These are phyloP conservation scores for Apiospora rasikravindrae DNA, from an alignment of 2,329 filamentous ascomycete genomes.

Conservation along the genomic window DNA sequence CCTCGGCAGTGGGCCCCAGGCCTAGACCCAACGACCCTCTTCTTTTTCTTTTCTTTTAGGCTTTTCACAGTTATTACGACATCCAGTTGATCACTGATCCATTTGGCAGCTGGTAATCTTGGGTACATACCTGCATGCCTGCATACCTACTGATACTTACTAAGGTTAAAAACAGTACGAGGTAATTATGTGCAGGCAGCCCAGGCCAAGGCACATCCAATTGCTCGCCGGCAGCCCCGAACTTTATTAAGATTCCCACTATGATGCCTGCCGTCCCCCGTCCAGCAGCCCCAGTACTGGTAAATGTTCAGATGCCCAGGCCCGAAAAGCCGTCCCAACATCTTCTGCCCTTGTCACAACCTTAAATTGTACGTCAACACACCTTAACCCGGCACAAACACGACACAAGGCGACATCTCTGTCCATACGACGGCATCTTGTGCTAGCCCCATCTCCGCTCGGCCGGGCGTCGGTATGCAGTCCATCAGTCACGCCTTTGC, in stretches of 20 bases:
- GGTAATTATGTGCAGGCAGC: not conserved
- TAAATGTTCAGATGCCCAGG: not conserved
- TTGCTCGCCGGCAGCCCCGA: not conserved
- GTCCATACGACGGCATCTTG: not conserved
- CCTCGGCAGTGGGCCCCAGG: not conserved
- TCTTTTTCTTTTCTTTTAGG: not conserved
- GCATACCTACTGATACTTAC: too few relatives aligned
- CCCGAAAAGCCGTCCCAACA: not conserved
- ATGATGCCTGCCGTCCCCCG: not conserved
- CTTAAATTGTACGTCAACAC: not conserved
- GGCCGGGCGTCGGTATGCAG: not conserved
- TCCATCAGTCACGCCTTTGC: conserved; percentile 6
- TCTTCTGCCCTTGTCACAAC: conserved; percentile 10
- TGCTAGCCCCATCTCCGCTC: not conserved
- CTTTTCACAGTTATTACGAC: not conserved
- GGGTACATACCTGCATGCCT: too few relatives aligned
- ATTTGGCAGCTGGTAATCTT: too few relatives aligned
- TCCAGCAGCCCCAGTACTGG: not conserved
- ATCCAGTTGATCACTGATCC: not conserved
- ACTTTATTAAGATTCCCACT: not conserved
- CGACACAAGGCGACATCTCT: not conserved
- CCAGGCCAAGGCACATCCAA: not conserved
- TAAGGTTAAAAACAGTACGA: too few relatives aligned
- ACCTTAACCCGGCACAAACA: not conserved
- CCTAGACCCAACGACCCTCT: not conserved